Conservation (phyloP, 2,329 filamentous ascomycete genomes). For the Calonectria leucothoes region DNA sequence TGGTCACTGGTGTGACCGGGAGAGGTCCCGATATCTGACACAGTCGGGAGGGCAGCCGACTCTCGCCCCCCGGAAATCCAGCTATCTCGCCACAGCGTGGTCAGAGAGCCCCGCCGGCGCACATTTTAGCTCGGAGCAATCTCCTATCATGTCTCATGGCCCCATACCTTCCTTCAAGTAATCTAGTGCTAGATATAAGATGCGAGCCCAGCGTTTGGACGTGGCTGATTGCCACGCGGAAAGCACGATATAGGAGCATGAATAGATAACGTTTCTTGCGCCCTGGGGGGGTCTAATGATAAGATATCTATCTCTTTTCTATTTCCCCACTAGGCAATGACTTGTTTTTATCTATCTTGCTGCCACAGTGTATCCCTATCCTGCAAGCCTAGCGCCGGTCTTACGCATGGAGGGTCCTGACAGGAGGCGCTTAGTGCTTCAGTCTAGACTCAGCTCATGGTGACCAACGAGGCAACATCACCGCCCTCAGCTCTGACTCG, state of each 20-base stretch:
- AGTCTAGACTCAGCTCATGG: background rate
- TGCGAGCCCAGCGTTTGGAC: background rate
- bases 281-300: background rate
- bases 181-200: conserved; percentile 1
- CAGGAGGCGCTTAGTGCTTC: background rate
- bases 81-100: background rate
- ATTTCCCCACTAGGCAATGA: background rate
- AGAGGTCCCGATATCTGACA: background rate
- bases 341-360: background rate
- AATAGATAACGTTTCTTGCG: background rate
- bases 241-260: background rate
- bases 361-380: background rate
- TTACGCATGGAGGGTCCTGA: background rate
- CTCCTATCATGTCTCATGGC: background rate
- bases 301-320: too few species aligned
- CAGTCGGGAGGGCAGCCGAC: background rate
- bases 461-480: conserved; percentile 1
- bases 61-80: background rate
- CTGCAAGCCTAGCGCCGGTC: background rate
- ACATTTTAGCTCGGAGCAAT: conserved; percentile 3
- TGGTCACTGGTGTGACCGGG: background rate
- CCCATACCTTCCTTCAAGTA: background rate
- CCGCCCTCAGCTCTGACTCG: background rate
- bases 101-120: background rate
- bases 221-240: background rate